Percentiles rank a stretch among this genome's conserved stretches.
Evolutionary conservation across 352 stramenopile genomes (phyloP).

Genomic region (Thalassiosira mediterranea): DNA sequence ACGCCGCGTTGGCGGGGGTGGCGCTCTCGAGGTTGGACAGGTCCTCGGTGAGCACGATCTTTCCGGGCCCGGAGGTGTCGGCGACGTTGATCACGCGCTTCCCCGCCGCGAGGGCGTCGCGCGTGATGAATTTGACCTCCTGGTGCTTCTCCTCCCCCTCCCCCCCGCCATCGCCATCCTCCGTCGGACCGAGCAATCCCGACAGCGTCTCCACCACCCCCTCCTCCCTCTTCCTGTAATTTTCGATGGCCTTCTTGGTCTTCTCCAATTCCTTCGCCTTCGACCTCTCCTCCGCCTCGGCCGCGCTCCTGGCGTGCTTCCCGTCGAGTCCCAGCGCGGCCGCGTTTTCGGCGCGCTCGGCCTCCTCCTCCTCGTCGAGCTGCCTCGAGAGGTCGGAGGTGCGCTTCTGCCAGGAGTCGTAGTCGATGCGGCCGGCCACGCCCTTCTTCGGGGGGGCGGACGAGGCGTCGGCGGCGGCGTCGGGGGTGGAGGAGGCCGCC

Average conservation of each 20-base stretch:
- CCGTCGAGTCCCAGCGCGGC: slow-evolving; percentile 70
- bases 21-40: slow-evolving; percentile 76
- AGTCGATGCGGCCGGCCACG: slow-evolving; percentile 73
- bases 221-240: slow-evolving; percentile 71
- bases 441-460: slow-evolving; percentile 29
- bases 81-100: slow-evolving; percentile 72
- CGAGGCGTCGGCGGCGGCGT: neutral
- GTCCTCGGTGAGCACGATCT: slow-evolving; percentile 79
- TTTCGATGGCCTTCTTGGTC: slow-evolving; percentile 70
- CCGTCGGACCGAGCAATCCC: slow-evolving; percentile 50
- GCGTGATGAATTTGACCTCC: slow-evolving; percentile 64
- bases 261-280: slow-evolving; percentile 68
- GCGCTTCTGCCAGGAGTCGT: slow-evolving; percentile 72
- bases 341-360: slow-evolving; percentile 41
- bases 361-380: slow-evolving; percentile 63
- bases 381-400: slow-evolving; percentile 61
- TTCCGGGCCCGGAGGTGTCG: slow-evolving; percentile 64
- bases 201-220: slow-evolving; percentile 44
- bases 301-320: slow-evolving; percentile 66
- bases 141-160: slow-evolving; percentile 29
- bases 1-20: slow-evolving; percentile 53
- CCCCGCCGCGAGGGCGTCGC: slow-evolving; percentile 68
- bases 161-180: slow-evolving; percentile 6
- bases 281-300: slow-evolving; percentile 68
- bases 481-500: neutral